phyloP scores from a whole-genome alignment of 108 stramenopile genomes.

The Epipyxis sp. region DNA sequence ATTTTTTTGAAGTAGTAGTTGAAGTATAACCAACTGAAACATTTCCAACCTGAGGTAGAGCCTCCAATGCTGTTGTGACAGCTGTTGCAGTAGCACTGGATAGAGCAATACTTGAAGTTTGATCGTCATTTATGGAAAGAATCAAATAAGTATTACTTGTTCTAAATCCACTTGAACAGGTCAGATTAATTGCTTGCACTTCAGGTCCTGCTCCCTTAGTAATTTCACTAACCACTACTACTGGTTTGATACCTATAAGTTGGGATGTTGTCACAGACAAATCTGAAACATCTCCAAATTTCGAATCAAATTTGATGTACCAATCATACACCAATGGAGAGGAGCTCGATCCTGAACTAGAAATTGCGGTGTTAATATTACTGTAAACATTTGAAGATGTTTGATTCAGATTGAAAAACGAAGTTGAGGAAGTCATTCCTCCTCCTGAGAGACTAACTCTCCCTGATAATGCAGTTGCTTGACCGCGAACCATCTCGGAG shows the following conservation, averaged over 20 bases:
- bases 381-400: not conserved
- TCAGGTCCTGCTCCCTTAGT: not conserved
- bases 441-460: constrained; percentile 1
- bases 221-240: not conserved
- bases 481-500: no score
- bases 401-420: not conserved
- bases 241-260: not conserved
- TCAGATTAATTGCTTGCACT: not conserved
- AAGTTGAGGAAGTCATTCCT: not conserved
- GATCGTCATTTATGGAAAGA: no score
- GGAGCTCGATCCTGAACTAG: not conserved
- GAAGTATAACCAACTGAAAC: not conserved
- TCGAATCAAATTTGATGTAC: constrained; percentile 1
- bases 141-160: not conserved
- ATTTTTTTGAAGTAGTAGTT: not conserved
- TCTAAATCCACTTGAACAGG: not conserved
- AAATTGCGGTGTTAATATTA: not conserved
- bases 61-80: not conserved
- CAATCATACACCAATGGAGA: no score
- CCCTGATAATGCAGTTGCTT: constrained; percentile 16
- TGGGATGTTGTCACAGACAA: not conserved
- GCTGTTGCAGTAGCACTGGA: not conserved
- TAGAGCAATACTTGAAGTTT: no score
- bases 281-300: not conserved
- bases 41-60: not conserved